Conservation (phyloP, 2,329 filamentous ascomycete species). For the Orbilia blumenaviensis region DNA sequence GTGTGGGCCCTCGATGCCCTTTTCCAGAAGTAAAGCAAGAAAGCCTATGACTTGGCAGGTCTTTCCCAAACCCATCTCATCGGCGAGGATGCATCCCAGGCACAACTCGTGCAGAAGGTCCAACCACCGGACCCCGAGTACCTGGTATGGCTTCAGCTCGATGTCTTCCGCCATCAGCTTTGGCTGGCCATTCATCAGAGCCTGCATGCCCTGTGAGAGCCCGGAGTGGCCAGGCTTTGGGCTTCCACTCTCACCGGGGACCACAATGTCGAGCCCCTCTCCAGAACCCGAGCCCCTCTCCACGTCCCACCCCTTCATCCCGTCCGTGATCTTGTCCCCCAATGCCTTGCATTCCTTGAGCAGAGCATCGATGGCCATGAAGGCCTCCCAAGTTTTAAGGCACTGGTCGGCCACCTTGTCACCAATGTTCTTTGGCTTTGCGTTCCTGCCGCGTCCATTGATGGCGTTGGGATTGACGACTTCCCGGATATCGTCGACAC, state of each 20-base stretch:
- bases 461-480: slow-evolving; percentile 67
- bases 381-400: slow-evolving; percentile 78
- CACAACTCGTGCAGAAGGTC: slow-evolving; percentile 80
- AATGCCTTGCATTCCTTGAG: slow-evolving; percentile 78
- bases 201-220: slow-evolving; percentile 59
- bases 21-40: slow-evolving; percentile 80
- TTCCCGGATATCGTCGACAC: slow-evolving; percentile 71
- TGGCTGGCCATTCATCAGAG: slow-evolving; percentile 72
- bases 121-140: slow-evolving; percentile 95
- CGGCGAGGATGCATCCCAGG: slow-evolving; percentile 88
- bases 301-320: slow-evolving; percentile 75
- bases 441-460: slow-evolving; percentile 65
- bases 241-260: slow-evolving; percentile 60
- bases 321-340: slow-evolving; percentile 72
- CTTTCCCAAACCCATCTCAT: slow-evolving; percentile 97
- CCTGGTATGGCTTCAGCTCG: slow-evolving; percentile 88
- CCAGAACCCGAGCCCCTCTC: slow-evolving; percentile 70
- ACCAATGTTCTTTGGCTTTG: slow-evolving; percentile 68
- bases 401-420: slow-evolving; percentile 74
- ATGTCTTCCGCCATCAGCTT: slow-evolving; percentile 78
- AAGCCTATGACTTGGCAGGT: slow-evolving; percentile 96
- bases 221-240: slow-evolving; percentile 60
- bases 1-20: slow-evolving; percentile 74
- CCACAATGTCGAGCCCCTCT: slow-evolving; percentile 66
- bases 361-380: slow-evolving; percentile 82